Evolutionary conservation across 1,284 basidiomycete species (phyloP), one percentile per base, ranked within the genome.

Genomic region (Phlebopus sp.): DNA sequence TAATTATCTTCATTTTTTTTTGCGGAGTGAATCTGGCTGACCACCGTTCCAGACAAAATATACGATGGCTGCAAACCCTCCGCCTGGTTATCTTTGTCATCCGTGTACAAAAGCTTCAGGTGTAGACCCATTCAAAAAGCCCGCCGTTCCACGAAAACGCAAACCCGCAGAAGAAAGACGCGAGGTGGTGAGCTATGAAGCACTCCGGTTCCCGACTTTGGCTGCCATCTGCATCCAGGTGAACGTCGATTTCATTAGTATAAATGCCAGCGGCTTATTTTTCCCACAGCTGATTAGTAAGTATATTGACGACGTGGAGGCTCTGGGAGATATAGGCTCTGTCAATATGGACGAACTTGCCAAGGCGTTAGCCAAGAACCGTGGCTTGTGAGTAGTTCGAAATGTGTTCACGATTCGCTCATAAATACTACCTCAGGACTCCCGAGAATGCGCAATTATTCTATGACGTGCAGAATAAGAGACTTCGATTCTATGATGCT

Each of bases 251-350:
- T 4, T 29, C 10, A 8, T 2, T 8, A 29, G 8, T 29, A 29
- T 9, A 37, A 17, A 10, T 42, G 31, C 17, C 54, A 10, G 50
- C 18, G 13, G 35, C 8, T 11, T 8, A 3, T 13, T 14, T 14
- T n/a, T 37, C 46, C 10, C 29, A 1, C 48, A 95, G 87, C 71
- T 97, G 25, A 84, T 98, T 50, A 87, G 88, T 23, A 78, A 82
- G 41, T 82, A 92, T 62, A 97, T 98, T 48, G 82, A 95, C 51
- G 86, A 95, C 53, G 86, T 97, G 13, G 94, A 97, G 53, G 86
- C 89, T 0, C 73, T 98, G 5, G 93, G 94, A 0, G 85, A 93
- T 58, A 89, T 97, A 46, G 91, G 92, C 1, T 60, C 77, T 1
- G 67, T 87, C 63, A 95, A 92, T 60, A 74, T 92, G 71, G 84